Base-by-base conservation (phyloP, 1,284 basidiomycete genomes). In the Coriolopsis trogii region DNA sequence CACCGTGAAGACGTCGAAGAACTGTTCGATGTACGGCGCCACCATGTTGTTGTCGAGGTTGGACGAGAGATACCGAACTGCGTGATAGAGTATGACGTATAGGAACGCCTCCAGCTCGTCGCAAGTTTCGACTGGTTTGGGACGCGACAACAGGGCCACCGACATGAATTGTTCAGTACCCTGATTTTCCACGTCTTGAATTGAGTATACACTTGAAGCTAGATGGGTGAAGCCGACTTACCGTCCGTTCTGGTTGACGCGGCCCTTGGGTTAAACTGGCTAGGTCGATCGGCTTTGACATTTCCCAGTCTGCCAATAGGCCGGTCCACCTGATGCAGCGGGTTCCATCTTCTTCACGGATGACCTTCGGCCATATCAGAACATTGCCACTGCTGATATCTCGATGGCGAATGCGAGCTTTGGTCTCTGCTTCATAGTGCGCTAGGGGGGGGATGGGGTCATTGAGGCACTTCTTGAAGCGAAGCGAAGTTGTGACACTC, bases 61-160 rank as follows among this genome's bases (percentile, higher is more conserved):
- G 2, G 42, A 46, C 10, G 16, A 13, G 25, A 50, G 41, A 26
- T 50, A 46, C 4, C 53, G 44, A 7, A 46, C 34, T 2, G 38
- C 39, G 23, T 47, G 25, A 24, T 55, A 47, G 24, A 55, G 26
- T 15, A 55, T 25, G 13, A 55, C 48, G 16, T 50, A 31, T 24
- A 55, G 36, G 33, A 55, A 55, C 10, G 53, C 50, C 21, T 50
- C 48, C 6, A 55, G 44, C 15, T 55, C 53, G 37, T 55, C 53
- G 7, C 26, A n/a, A 6, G 38, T 30, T 16, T 41, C 26, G 6
- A 43, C 25, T 3, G 18, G 24, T 2, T 40, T 26, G 1, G 30
- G 5, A 3, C 25, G 6, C 13, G 25, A 16, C n/a, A 52, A 26
- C 1, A 52, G 8, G 6, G 38, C 33, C 10, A 46, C 49, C 3